Percentiles rank a stretch among this genome's conserved stretches.
phyloP scores from a whole-genome alignment of 208 protist species.

The Wallacemonas sp. region DNA sequence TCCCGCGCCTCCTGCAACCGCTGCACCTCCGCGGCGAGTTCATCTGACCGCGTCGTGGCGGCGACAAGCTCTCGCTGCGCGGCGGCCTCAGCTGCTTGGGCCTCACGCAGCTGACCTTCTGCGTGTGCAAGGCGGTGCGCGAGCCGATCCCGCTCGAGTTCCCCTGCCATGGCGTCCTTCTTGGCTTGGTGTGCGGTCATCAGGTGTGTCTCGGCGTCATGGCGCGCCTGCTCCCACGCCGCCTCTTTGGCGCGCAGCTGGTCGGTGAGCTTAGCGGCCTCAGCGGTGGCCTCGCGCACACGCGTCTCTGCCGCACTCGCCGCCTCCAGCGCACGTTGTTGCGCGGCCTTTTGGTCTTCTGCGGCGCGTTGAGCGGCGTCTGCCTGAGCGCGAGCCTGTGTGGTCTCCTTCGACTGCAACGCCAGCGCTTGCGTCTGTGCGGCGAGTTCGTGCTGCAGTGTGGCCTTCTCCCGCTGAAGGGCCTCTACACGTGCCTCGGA shows the following conservation, averaged over 20 bases:
- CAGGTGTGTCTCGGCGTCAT: background rate
- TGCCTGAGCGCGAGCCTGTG: background rate
- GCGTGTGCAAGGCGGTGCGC: conserved; percentile 11
- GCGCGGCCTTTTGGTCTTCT: conserved; percentile 2
- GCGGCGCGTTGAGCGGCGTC: background rate
- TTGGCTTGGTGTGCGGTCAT: conserved; percentile 4
- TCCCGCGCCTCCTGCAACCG: conserved; percentile 21
- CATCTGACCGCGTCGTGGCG: background rate
- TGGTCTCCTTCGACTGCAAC: background rate
- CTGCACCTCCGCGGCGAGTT: conserved; percentile 22
- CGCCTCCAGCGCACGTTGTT: conserved; percentile 7
- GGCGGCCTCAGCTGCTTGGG: conserved; percentile 7
- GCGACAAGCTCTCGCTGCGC: conserved; percentile 21
- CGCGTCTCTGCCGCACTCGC: background rate
- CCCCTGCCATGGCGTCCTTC: conserved; percentile 6
- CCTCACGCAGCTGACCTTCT: conserved; percentile 4
- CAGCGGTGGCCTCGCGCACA: background rate
- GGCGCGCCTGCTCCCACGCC: conserved; percentile 3
- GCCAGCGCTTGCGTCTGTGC: conserved; percentile 2
- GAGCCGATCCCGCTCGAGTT: conserved; percentile 15
- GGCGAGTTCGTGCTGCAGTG: conserved; percentile 17
- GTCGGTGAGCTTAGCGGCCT: background rate
- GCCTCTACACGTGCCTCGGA: conserved; percentile 4
- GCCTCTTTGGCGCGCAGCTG: background rate
- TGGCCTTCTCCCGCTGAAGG: conserved; percentile 19